A percentile compares a stretch with the other conserved stretches of the same genome.
Evolutionary conservation across 1,139 yeast genomes (phyloP).

Genomic region (Saccharomyces hybrid): DNA sequence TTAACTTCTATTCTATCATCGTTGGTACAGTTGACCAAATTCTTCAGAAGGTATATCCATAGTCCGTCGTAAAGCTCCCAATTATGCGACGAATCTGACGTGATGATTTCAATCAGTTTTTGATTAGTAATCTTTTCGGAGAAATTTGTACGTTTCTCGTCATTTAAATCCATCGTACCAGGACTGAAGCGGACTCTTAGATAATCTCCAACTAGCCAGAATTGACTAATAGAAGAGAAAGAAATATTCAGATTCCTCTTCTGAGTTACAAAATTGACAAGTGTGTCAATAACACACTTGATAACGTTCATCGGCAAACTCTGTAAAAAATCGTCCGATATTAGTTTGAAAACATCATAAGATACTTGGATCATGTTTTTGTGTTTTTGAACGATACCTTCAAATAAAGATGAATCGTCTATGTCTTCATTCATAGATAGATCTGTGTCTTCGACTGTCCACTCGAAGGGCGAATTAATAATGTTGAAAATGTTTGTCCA

Average conservation of each 20-base stretch:
- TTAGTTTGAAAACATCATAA: conserved; percentile 72
- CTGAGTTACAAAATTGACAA: conserved; percentile 67
- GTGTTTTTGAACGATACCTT: conserved; percentile 36
- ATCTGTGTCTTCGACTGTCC: conserved; percentile 30
- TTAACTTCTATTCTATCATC: conserved; percentile 74
- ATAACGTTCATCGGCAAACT: conserved; percentile 59
- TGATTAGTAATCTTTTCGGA: conserved; percentile 8
- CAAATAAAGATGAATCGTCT: conserved; percentile 23
- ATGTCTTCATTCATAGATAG: conserved; percentile 14
- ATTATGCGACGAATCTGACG: conserved; percentile 9
- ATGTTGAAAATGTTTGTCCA: conserved; percentile 71
- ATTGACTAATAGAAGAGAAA: conserved; percentile 82
- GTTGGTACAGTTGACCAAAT: conserved; percentile 53
- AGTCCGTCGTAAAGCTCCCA: conserved; percentile 32
- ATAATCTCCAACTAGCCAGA: conserved; percentile 84
- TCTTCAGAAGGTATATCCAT: conserved; percentile 59
- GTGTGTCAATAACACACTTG: conserved; percentile 58
- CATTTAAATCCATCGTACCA: conserved; percentile 5
- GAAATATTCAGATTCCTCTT: conserved; percentile 71
- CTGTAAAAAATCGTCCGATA: conserved; percentile 75
- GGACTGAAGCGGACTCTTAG: conserved; percentile 35
- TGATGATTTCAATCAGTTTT: conserved; percentile 11
- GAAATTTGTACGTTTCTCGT: conserved; percentile 5
- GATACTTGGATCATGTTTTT: conserved; percentile 49
- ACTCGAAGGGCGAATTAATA: conserved; percentile 57